phyloP scores from a whole-genome alignment of 2,329 filamentous ascomycete species.

The Eutypa lata region DNA sequence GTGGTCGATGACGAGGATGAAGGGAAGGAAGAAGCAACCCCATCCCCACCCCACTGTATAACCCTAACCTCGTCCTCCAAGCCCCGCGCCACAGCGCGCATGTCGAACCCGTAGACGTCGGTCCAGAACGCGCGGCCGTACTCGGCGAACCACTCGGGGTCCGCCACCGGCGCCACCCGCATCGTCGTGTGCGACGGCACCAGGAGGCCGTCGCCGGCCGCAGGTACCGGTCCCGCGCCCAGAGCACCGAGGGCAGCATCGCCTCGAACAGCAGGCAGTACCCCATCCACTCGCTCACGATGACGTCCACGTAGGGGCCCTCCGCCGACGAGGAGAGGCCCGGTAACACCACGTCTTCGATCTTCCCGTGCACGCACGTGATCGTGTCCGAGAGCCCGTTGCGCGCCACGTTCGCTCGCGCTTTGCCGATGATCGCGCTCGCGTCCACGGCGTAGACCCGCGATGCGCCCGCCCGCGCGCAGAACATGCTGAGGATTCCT shows the following conservation, averaged over 20 bases:
- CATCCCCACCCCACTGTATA: conserved; percentile 61
- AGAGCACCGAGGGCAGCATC: conserved; percentile 91
- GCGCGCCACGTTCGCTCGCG: conserved; percentile 77
- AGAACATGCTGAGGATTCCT: conserved; percentile 93
- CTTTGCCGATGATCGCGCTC: conserved; percentile 84
- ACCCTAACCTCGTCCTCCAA: conserved; percentile 82
- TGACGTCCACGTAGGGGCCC: conserved; percentile 82
- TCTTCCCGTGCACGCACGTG: conserved; percentile 77
- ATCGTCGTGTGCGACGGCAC: conserved; percentile 83
- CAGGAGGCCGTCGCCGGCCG: conserved; percentile 71
- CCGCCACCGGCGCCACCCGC: conserved; percentile 76
- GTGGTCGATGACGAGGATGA: conserved; percentile 37
- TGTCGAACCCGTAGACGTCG: conserved; percentile 92
- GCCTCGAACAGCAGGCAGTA: conserved; percentile 92
- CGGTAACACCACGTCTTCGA: conserved; percentile 80
- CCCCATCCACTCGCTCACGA: conserved; percentile 98
- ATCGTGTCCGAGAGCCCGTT: conserved; percentile 74
- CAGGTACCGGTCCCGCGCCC: conserved; percentile 83
- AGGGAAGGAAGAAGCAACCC: conserved; percentile 62
- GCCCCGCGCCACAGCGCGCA: conserved; percentile 86
- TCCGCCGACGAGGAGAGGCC: conserved; percentile 22
- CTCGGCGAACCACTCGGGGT: conserved; percentile 73
- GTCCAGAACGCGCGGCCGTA: conserved; percentile 83
- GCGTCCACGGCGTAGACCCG: conserved; percentile 90
- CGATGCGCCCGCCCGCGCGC: conserved; percentile 81